Evolutionary conservation across 1,139 yeast genomes (phyloP).

Genomic region (Dujonia santamariae): DNA sequence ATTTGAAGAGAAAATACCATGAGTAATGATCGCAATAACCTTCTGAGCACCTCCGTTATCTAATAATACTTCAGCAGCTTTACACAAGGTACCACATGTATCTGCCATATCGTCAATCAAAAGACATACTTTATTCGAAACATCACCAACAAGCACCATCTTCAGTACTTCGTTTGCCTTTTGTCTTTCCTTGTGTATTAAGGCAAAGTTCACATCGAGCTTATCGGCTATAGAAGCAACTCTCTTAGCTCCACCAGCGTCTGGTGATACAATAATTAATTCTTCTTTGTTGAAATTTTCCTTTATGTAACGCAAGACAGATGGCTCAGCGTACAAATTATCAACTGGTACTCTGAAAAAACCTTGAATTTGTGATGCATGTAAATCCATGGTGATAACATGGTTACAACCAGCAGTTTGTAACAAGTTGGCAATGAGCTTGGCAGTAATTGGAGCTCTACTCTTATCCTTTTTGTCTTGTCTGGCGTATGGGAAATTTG

Average conservation of each 20-base stretch:
- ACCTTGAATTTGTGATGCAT: slow-evolving; percentile 97
- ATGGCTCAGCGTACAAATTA: slow-evolving; percentile 93
- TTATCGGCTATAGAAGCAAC: slow-evolving; percentile 95
- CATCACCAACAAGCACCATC: slow-evolving; percentile 98
- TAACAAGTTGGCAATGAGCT: slow-evolving; percentile 90
- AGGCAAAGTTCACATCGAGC: slow-evolving; percentile 88
- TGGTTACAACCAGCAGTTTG: slow-evolving; percentile 97
- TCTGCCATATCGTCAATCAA: slow-evolving; percentile 99
- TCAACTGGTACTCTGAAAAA: slow-evolving; percentile 96
- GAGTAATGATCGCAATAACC: slow-evolving; percentile 94
- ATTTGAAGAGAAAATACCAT: slow-evolving; percentile 86
- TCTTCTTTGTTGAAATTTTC: slow-evolving; percentile 65
- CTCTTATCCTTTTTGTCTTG: slow-evolving; percentile 96
- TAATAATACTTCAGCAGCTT: slow-evolving; percentile 88
- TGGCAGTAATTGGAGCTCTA: slow-evolving; percentile 96
- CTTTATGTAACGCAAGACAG: slow-evolving; percentile 81
- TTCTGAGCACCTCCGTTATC: slow-evolving; percentile 75
- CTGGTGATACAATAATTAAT: slow-evolving; percentile 90
- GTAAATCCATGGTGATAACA: slow-evolving; percentile 96
- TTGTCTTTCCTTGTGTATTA: slow-evolving; percentile 95
- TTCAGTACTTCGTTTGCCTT: slow-evolving; percentile 91
- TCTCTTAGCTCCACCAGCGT: slow-evolving; percentile 98
- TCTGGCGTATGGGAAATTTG: slow-evolving; percentile 95
- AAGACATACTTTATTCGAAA: slow-evolving; percentile 78
- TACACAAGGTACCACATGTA: slow-evolving; percentile 94